These are phyloP conservation scores for Candida krabiensis DNA, from an alignment of 805 yeast species.

Conservation along the genomic window DNA sequence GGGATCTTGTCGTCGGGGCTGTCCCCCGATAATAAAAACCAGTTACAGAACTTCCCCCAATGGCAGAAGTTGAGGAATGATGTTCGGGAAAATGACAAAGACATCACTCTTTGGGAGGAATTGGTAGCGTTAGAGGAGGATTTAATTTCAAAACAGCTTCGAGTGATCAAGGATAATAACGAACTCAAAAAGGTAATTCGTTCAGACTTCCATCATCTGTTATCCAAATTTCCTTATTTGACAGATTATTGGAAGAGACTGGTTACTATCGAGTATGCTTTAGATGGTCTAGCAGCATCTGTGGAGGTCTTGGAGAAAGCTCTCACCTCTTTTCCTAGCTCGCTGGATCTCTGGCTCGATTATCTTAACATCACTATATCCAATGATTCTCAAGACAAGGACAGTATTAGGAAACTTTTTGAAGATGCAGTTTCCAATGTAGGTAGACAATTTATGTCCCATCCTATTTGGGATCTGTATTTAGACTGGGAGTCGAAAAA, in stretches of 20 bases:
- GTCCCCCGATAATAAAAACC: too few relatives aligned
- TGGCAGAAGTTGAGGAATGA: slow-evolving; percentile 26
- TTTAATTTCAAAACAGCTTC: slow-evolving; percentile 22
- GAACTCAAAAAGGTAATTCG: slow-evolving; percentile 19
- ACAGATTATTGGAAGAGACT: slow-evolving; percentile 65
- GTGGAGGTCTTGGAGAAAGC: slow-evolving; percentile 44
- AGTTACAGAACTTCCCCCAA: slow-evolving; percentile 26
- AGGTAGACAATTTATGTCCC: slow-evolving; percentile 76
- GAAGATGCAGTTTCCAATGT: slow-evolving; percentile 47
- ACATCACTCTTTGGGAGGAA: slow-evolving; percentile 26
- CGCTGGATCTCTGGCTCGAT: slow-evolving; percentile 70
- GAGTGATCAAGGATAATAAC: slow-evolving; percentile 11
- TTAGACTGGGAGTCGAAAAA: slow-evolving; percentile 56
- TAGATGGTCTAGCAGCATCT: slow-evolving; percentile 55
- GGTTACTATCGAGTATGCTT: slow-evolving; percentile 53
- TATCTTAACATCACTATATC: slow-evolving; percentile 54
- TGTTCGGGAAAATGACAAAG: slow-evolving; percentile 23
- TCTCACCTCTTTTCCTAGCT: slow-evolving; percentile 51
- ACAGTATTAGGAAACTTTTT: slow-evolving; percentile 43
- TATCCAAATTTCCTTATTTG: slow-evolving; percentile 58
- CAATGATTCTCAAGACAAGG: slow-evolving; percentile 33
- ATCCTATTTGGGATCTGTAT: slow-evolving; percentile 79
- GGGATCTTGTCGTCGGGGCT: too few relatives aligned
- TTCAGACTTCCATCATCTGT: slow-evolving; percentile 39
- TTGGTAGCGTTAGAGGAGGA: slow-evolving; percentile 26